phyloP scores from a whole-genome alignment of 306 rosid genomes.

The Myrica gale region DNA sequence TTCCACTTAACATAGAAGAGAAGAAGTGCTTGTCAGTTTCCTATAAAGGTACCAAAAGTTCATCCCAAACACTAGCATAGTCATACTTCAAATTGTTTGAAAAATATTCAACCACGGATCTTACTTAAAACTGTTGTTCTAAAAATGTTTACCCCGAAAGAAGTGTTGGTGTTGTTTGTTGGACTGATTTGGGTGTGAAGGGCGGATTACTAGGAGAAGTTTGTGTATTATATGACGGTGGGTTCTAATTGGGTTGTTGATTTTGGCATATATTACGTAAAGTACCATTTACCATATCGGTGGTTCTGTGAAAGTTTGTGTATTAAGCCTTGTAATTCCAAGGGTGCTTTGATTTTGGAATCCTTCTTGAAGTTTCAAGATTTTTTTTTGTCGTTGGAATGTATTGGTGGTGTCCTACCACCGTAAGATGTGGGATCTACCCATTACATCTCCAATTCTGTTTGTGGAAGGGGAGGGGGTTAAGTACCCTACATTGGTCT shows the following conservation, averaged over 20 bases:
- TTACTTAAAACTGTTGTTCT: neutral
- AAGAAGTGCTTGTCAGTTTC: too few relatives aligned
- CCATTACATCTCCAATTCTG: neutral
- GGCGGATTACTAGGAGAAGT: neutral
- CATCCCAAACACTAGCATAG: neutral
- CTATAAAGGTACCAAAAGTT: neutral
- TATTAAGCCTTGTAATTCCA: neutral
- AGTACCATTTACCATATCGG: neutral
- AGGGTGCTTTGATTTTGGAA: neutral
- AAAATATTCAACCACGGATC: too few relatives aligned
- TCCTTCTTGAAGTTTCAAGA: too few relatives aligned
- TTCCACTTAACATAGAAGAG: too few relatives aligned
- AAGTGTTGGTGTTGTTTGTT: neutral
- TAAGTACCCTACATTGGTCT: too few relatives aligned
- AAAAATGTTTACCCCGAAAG: neutral
- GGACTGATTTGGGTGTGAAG: neutral
- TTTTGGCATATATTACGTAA: neutral
- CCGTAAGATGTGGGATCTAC: neutral
- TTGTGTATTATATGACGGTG: neutral
- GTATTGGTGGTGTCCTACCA: neutral
- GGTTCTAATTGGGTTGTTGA: neutral
- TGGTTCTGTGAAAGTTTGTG: neutral
- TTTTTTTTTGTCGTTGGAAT: too few relatives aligned
- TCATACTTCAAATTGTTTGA: too few relatives aligned
- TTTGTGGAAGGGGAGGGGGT: too few relatives aligned